Conservation (phyloP, 1,139 yeast genomes). For the Lizanozyma gosingica region DNA sequence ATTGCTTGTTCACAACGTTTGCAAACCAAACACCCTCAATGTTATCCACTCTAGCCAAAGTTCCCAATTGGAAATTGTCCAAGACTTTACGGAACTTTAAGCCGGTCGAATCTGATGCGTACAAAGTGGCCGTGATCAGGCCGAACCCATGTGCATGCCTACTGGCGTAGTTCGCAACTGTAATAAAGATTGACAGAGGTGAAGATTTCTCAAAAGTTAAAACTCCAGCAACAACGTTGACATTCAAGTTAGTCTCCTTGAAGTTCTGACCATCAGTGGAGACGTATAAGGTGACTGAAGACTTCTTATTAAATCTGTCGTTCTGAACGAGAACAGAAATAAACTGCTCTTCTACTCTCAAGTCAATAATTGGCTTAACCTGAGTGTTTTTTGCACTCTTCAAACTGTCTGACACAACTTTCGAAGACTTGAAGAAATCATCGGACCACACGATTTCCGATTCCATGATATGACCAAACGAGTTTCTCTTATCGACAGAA, state of each 20-base stretch:
- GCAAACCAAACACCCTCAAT: conserved; percentile 68
- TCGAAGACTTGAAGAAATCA: conserved; percentile 45
- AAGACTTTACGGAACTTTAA: conserved; percentile 40
- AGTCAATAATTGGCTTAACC: conserved; percentile 26
- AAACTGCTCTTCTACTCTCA: conserved; percentile 44
- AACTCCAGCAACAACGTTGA: conserved; percentile 35
- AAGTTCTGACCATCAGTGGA: conserved; percentile 53
- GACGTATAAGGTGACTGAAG: conserved; percentile 40
- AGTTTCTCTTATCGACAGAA: conserved; percentile 30
- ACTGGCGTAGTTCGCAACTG: conserved; percentile 29
- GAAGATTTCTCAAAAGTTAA: conserved; percentile 49
- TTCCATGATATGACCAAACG: conserved; percentile 34
- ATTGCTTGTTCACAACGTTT: conserved; percentile 19
- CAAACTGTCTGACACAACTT: conserved; percentile 23
- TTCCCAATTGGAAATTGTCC: conserved; percentile 31
- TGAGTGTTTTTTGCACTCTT: conserved; percentile 12
- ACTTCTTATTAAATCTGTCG: conserved; percentile 35
- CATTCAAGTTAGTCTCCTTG: conserved; percentile 41
- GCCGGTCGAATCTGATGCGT: conserved; percentile 59
- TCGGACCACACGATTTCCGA: conserved; percentile 36
- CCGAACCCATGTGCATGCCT: conserved; percentile 7
- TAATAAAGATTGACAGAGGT: conserved; percentile 45
- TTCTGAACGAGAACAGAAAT: conserved; percentile 42
- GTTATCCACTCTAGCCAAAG: conserved; percentile 45
- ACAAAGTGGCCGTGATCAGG: conserved; percentile 29